These are phyloP conservation scores for Pulveroboletus sp. DNA, from an alignment of 768 basidiomycete species.

Conservation along the genomic window DNA sequence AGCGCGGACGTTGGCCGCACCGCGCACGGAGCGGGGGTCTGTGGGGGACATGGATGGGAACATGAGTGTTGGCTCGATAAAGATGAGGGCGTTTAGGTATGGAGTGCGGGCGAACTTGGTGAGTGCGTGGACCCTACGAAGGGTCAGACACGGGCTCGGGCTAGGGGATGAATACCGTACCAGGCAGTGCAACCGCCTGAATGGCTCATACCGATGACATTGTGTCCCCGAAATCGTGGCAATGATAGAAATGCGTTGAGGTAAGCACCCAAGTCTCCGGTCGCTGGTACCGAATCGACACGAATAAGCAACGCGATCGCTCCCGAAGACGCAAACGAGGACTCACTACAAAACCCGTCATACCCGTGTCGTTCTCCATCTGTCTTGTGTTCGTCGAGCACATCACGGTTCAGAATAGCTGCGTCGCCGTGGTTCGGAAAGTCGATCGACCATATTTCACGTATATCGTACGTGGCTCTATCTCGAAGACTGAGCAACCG, in stretches of 20 bases:
- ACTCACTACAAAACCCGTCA: conserved; percentile 23
- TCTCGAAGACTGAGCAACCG: conserved; percentile 15
- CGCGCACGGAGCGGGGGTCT: conserved; percentile 28
- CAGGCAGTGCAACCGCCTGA: conserved; percentile 30
- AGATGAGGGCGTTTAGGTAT: conserved; percentile 17
- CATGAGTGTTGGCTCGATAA: conserved; percentile 33
- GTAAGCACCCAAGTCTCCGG: conserved; percentile 22
- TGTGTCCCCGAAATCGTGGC: conserved; percentile 22
- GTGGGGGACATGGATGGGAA: conserved; percentile 27
- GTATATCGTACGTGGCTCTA: conserved; percentile 17
- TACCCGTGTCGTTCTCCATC: background rate
- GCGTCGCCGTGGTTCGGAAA: conserved; percentile 37
- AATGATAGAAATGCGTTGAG: conserved; percentile 23
- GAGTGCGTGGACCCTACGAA: conserved; percentile 17
- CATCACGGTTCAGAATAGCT: conserved; percentile 28
- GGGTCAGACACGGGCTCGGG: background rate
- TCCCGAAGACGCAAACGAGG: background rate
- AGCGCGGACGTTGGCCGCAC: conserved; percentile 29
- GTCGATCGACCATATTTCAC: conserved; percentile 35
- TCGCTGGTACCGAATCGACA: conserved; percentile 13
- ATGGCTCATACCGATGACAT: conserved; percentile 25
- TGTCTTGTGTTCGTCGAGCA: conserved; percentile 24
- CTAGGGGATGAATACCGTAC: conserved; percentile 3
- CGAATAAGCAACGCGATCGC: too few species aligned
- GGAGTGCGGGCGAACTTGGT: conserved; percentile 12